Conservation (phyloP, 1,284 basidiomycete species). For the Cyathus olla region DNA sequence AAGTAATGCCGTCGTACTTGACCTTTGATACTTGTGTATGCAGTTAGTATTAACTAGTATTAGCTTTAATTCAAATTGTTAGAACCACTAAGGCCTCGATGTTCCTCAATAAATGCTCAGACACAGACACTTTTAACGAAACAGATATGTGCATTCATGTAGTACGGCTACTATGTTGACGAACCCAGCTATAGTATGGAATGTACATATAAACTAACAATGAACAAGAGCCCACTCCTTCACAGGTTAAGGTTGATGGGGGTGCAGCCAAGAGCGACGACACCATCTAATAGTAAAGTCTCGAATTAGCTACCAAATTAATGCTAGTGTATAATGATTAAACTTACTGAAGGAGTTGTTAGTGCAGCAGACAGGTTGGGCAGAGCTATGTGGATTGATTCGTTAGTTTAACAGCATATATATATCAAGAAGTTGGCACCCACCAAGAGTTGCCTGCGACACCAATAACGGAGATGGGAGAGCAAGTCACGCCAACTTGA, state of each 20-base stretch:
- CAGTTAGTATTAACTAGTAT: no score
- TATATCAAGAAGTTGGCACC: background rate
- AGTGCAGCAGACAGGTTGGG: background rate
- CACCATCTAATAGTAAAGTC: background rate
- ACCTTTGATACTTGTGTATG: no score
- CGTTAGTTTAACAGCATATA: background rate
- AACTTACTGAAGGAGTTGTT: background rate
- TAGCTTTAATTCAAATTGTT: no score
- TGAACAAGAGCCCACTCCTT: background rate
- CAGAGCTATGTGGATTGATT: background rate
- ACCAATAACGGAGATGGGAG: slow-evolving; percentile 1
- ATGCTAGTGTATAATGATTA: background rate
- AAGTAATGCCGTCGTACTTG: no score
- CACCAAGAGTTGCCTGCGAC: slow-evolving; percentile 2
- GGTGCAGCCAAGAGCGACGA: background rate
- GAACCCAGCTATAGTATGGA: no score
- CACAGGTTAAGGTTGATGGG: background rate
- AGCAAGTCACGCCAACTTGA: slow-evolving; percentile 2
- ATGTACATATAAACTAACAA: no score
- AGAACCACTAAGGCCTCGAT: no score
- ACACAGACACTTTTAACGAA: no score
- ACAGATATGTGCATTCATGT: no score
- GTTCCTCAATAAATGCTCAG: no score
- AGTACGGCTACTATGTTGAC: no score
- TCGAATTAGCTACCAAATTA: background rate